A percentile compares a stretch with the other conserved stretches of the same genome.
These are phyloP conservation scores for Lanmaoa pseudosensibilis DNA, from an alignment of 768 basidiomycete species.

Conservation along the genomic window DNA sequence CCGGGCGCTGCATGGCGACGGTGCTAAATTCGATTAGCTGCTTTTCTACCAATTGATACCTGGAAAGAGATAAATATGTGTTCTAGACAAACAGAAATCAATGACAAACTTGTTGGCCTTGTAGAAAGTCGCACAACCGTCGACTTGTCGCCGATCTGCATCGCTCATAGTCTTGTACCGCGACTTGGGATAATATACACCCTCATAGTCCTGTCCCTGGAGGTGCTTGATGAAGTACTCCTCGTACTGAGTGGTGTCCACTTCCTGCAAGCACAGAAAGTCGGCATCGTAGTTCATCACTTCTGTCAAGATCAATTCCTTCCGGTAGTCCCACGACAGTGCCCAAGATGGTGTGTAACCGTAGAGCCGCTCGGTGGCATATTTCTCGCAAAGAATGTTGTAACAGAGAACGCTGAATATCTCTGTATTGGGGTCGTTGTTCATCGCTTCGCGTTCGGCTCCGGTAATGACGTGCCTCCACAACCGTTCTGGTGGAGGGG, in stretches of 20 bases:
- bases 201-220: slow-evolving; percentile 77
- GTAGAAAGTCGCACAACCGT: slow-evolving; percentile 97
- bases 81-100: slow-evolving; percentile 1
- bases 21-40: slow-evolving; percentile 92
- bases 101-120: slow-evolving; percentile 77
- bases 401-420: slow-evolving; percentile 81
- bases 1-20: slow-evolving; percentile 87
- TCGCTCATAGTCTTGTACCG: slow-evolving; percentile 92
- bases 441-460: slow-evolving; percentile 57
- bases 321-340: slow-evolving; percentile 91
- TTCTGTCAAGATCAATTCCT: slow-evolving; percentile 84
- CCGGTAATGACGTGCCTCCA: slow-evolving; percentile 68
- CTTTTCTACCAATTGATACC: slow-evolving; percentile 91
- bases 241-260: slow-evolving; percentile 89
- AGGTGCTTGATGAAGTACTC: slow-evolving; percentile 83
- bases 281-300: slow-evolving; percentile 80
- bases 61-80: slow-evolving; percentile 32
- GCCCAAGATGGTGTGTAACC: slow-evolving; percentile 98
- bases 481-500: slow-evolving; percentile 74
- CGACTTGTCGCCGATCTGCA: slow-evolving; percentile 81
- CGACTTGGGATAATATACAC: slow-evolving; percentile 89
- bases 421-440: slow-evolving; percentile 68
- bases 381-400: slow-evolving; percentile 93
- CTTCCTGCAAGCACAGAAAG: slow-evolving; percentile 93
- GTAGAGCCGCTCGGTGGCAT: slow-evolving; percentile 85